Conservation (phyloP, 768 basidiomycete species). For the Kwoniella sp. region DNA sequence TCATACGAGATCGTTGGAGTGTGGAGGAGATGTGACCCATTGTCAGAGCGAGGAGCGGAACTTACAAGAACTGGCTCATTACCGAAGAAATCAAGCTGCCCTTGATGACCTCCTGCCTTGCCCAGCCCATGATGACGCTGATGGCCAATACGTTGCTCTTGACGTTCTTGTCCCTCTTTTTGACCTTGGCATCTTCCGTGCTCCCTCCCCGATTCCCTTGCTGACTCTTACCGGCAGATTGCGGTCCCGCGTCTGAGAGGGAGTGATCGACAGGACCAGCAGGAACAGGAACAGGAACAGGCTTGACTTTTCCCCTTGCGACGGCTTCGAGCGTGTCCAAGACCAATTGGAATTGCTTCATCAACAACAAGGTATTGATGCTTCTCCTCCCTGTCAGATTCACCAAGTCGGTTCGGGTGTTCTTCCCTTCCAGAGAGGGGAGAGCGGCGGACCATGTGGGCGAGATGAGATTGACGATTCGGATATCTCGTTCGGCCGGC, state of each 20-base stretch:
- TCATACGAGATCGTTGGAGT: too few species aligned
- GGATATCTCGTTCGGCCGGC: slow-evolving; percentile 84
- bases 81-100: slow-evolving; percentile 39
- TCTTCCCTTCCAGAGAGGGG: slow-evolving; percentile 58
- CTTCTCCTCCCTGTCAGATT: slow-evolving; percentile 59
- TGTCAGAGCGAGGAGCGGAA: slow-evolving; percentile 13
- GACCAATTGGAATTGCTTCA: slow-evolving; percentile 79
- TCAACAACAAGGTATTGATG: slow-evolving; percentile 53
- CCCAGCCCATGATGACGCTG: slow-evolving; percentile 50
- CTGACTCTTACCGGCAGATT: slow-evolving; percentile 30
- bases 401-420: slow-evolving; percentile 63
- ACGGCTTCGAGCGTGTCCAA: slow-evolving; percentile 75
- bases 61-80: slow-evolving; percentile 68
- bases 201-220: neutral
- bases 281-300: slow-evolving; percentile 55
- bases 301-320: slow-evolving; percentile 55
- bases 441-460: slow-evolving; percentile 85
- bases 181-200: slow-evolving; percentile 9
- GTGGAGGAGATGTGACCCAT: neutral
- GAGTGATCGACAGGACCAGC: neutral
- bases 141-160: slow-evolving; percentile 52
- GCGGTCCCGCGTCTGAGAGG: slow-evolving; percentile 58
- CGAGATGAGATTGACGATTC: slow-evolving; percentile 82
- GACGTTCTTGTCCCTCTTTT: slow-evolving; percentile 39
- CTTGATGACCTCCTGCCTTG: slow-evolving; percentile 47